Evolutionary conservation across 495 filamentous ascomycete genomes (phyloP), one percentile per base, ranked within the genome.

Genomic region (Oidiodendron maius): DNA sequence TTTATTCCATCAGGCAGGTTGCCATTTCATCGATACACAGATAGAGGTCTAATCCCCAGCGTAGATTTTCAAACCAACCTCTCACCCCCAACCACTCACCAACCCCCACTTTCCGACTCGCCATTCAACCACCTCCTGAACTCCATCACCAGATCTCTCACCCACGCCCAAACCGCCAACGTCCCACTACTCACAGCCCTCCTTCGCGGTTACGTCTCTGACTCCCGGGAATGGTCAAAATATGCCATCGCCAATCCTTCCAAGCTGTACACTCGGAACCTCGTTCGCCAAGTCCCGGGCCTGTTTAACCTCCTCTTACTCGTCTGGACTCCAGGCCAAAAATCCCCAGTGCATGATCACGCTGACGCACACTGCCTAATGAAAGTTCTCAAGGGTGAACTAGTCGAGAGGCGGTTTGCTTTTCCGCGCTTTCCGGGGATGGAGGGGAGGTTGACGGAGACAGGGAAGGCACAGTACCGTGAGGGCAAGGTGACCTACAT

Each of bases 271-370:
- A 96, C 91, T 0, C 67, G 91, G 44, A 96, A 96, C 57, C 74
- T 95, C 20, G 88, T 96, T n/a, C 86, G 93, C 55, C 81, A 87
- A 60, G 87, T 59, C 3, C 56, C 56, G 4, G 52, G 48, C 4
- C 9, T 59, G 6, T 59, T 59, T 49, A 60, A 56, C 21, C 62
- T 91, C 80, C 75, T 96, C 40, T 79, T 96, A 16, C 75, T 96
- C 10, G 91, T 95, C n/a, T 96, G 91, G 91, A 83, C 76, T 11
- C 91, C 91, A 16, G 86, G 87, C n/a, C 87, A 88, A 64, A 79
- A 79, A 17, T 89, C 82, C 59, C 80, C 80, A 1, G 86, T 96
- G 51, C 91, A 96, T 64, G 91, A 96, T 59, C 87, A 93, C 63
- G 85, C 86, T 52, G 82, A 87, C 58, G 84, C 87, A 20, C 87